A percentile compares a stretch with the other conserved stretches of the same genome.
Conservation (phyloP, 2,329 filamentous ascomycete genomes). For the Pseudocercospora eumusae region DNA sequence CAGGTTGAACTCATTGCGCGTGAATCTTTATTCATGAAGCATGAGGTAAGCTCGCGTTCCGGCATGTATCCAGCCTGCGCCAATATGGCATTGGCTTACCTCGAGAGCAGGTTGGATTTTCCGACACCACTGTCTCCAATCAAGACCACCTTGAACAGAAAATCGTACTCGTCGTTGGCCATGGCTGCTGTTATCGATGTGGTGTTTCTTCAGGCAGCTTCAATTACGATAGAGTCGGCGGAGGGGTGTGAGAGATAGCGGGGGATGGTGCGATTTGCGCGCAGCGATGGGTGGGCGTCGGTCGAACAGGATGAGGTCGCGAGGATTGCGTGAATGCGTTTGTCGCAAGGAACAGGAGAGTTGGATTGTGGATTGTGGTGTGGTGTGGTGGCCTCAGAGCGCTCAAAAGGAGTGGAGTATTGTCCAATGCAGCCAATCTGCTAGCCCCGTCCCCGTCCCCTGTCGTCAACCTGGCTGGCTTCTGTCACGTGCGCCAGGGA, state of each 20-base stretch:
- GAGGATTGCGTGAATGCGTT: slow-evolving; percentile 4
- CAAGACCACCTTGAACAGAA: slow-evolving; percentile 93
- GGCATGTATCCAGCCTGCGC: neutral
- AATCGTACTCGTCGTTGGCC: slow-evolving; percentile 99
- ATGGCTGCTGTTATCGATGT: slow-evolving; percentile 58
- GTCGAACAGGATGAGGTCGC: neutral
- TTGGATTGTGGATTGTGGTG: neutral
- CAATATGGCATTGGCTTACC: neutral
- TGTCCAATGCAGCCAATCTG: slow-evolving; percentile 4
- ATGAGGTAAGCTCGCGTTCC: neutral
- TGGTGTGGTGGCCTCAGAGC: neutral
- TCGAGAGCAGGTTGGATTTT: slow-evolving; percentile 98
- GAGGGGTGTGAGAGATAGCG: slow-evolving; percentile 7
- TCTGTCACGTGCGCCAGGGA: neutral
- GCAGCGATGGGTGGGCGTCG: neutral
- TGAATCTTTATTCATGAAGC: slow-evolving; percentile 66
- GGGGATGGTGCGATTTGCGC: slow-evolving; percentile 1
- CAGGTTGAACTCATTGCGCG: slow-evolving; percentile 99
- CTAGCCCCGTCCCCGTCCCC: neutral
- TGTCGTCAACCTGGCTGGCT: neutral
- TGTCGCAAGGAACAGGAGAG: neutral
- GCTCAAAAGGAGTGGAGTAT: slow-evolving; percentile 16
- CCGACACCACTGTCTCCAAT: slow-evolving; percentile 99
- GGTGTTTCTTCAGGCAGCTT: slow-evolving; percentile 6
- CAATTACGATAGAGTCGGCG: slow-evolving; percentile 11